phyloP scores from a whole-genome alignment of 2,329 filamentous ascomycete genomes.

The Neurospora crassa region DNA sequence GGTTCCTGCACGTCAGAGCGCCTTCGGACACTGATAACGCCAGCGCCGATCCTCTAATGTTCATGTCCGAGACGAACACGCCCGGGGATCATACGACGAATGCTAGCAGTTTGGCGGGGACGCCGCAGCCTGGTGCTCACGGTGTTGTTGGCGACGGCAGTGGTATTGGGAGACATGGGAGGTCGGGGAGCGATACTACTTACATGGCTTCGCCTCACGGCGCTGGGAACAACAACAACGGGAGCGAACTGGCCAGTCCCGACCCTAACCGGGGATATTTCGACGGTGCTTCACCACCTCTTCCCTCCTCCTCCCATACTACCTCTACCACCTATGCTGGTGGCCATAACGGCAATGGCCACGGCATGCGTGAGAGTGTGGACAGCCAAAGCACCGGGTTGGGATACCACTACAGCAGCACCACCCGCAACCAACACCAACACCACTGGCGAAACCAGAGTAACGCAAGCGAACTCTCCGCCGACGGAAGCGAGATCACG shows the following conservation, averaged over 20 bases:
- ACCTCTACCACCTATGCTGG: neutral
- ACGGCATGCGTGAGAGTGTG: conserved; percentile 20
- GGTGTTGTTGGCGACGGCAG: neutral
- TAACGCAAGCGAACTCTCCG: conserved; percentile 32
- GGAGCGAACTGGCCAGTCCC: neutral
- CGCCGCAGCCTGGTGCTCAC: conserved; percentile 4
- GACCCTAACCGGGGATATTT: conserved; percentile 19
- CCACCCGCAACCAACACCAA: conserved; percentile 4
- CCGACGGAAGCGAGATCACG: conserved; percentile 24
- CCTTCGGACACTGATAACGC: conserved; percentile 34
- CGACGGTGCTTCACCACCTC: conserved; percentile 6
- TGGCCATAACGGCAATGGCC: neutral
- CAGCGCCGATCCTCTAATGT: conserved; percentile 32
- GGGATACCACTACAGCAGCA: conserved; percentile 10
- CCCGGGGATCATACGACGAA: conserved; percentile 10
- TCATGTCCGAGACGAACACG: conserved; percentile 9
- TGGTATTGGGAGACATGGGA: conserved; percentile 4
- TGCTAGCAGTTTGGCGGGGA: conserved; percentile 5
- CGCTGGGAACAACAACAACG: conserved; percentile 1
- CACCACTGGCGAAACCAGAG: conserved; percentile 32
- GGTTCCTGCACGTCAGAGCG: conserved; percentile 23
- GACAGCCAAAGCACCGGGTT: conserved; percentile 27
- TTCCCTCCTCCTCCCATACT: neutral
- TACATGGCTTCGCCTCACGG: conserved; percentile 13
- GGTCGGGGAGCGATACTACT: conserved; percentile 13